A percentile compares a stretch with the other conserved stretches of the same genome.
Evolutionary conservation across 2,329 filamentous ascomycete species (phyloP).

Genomic region (Penicillium sp.): DNA sequence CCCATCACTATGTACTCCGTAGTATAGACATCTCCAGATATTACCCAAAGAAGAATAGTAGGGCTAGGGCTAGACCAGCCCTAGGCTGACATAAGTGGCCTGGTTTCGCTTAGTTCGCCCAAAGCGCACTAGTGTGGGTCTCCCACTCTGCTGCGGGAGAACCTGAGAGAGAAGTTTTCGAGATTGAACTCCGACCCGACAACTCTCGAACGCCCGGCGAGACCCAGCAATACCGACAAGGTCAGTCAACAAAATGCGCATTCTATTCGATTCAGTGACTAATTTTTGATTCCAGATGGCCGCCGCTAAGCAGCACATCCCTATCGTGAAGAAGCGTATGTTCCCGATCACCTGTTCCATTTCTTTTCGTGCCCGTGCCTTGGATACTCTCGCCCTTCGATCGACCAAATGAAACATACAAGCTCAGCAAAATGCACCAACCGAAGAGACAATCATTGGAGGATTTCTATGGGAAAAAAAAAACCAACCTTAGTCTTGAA

Average conservation of each 20-base stretch:
- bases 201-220: constrained; percentile 43
- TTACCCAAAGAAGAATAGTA: constrained; percentile 19
- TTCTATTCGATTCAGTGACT: constrained; percentile 6
- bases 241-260: constrained; percentile 29
- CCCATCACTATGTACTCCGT: not conserved
- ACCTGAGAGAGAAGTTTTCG: constrained; percentile 40
- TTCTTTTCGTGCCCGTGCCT: constrained; percentile 10
- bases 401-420: constrained; percentile 7
- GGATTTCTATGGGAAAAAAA: not conserved
- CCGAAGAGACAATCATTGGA: not conserved
- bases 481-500: not conserved
- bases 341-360: constrained; percentile 38
- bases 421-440: not conserved
- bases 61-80: constrained; percentile 18
- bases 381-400: constrained; percentile 25
- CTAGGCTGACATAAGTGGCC: constrained; percentile 24
- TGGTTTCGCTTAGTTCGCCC: constrained; percentile 26
- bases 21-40: constrained; percentile 4
- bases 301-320: constrained; percentile 98
- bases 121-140: constrained; percentile 34
- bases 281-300: constrained; percentile 64
- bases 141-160: constrained; percentile 33
- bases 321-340: constrained; percentile 99
- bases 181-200: constrained; percentile 42
- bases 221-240: constrained; percentile 47